Percentiles rank a stretch among this genome's conserved stretches.
These are phyloP conservation scores for Apiotrichum sp. DNA, from an alignment of 1,284 basidiomycete species.

Conservation along the genomic window DNA sequence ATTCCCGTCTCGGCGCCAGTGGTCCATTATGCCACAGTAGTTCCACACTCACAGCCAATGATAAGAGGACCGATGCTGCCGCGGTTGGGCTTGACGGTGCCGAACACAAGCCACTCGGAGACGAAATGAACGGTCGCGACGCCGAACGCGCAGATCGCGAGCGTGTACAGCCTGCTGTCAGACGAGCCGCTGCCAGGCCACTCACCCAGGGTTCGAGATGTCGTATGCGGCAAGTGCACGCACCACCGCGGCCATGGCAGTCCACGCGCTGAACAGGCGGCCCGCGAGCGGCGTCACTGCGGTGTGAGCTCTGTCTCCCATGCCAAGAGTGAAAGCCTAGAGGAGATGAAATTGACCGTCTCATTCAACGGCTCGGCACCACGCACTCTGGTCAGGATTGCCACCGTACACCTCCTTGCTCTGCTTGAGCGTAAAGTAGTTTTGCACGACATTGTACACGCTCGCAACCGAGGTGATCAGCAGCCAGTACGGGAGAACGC, in stretches of 20 bases:
- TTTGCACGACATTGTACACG: constrained; percentile 77
- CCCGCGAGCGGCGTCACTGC: constrained; percentile 80
- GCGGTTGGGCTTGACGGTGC: constrained; percentile 61
- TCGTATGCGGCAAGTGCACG: constrained; percentile 81
- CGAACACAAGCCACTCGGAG: constrained; percentile 77
- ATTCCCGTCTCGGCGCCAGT: too few relatives aligned
- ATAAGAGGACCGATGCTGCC: constrained; percentile 72
- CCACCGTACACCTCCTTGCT: constrained; percentile 70
- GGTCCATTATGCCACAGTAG: too few relatives aligned
- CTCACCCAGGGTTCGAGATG: constrained; percentile 70
- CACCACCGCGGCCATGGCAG: constrained; percentile 70
- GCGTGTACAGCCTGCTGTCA: constrained; percentile 72
- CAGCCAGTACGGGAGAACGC: constrained; percentile 80
- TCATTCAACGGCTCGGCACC: neutral
- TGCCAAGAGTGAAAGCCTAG: too few relatives aligned
- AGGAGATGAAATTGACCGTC: too few relatives aligned
- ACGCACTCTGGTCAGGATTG: constrained; percentile 51
- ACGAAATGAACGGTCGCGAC: constrained; percentile 85
- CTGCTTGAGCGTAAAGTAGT: constrained; percentile 67
- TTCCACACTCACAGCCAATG: constrained; percentile 67
- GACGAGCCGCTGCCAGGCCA: constrained; percentile 7
- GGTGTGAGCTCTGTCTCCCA: neutral
- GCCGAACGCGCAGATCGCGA: constrained; percentile 78
- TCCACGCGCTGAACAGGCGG: constrained; percentile 84
- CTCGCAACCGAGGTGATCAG: constrained; percentile 68